Conservation (phyloP, 306 rosid genomes). For the Psophocarpus tetragonolobus region DNA sequence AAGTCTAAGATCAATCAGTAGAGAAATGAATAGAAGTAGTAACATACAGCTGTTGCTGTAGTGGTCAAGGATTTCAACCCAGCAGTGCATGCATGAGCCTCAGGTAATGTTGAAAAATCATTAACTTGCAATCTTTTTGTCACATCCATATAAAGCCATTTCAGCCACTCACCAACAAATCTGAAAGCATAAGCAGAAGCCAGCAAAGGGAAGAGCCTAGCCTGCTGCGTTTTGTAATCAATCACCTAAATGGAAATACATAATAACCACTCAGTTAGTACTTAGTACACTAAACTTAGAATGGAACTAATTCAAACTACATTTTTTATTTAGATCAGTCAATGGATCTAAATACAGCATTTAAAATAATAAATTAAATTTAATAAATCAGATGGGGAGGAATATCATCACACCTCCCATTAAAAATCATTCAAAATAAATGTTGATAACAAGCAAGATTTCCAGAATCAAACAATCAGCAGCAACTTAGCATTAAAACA, state of each 20-base stretch:
- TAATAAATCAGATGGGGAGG: neutral
- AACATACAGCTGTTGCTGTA: slow-evolving; percentile 84
- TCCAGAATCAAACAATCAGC: neutral
- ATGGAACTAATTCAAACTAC: neutral
- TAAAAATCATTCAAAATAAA: neutral
- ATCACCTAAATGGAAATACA: slow-evolving; percentile 64
- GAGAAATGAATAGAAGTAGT: neutral
- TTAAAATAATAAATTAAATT: neutral
- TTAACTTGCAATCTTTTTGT: slow-evolving; percentile 73
- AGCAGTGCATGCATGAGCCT: slow-evolving; percentile 99
- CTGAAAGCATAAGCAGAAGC: slow-evolving; percentile 99
- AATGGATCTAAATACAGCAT: neutral
- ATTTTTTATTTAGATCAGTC: neutral
- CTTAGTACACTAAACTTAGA: slow-evolving; percentile 13
- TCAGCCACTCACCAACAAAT: slow-evolving; percentile 92
- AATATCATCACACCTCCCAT: neutral
- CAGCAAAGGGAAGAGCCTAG: slow-evolving; percentile 93
- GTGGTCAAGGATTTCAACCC: slow-evolving; percentile 97
- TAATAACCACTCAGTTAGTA: slow-evolving; percentile 31
- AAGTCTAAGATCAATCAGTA: neutral
- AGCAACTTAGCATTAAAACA: neutral
- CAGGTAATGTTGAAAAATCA: slow-evolving; percentile 88
- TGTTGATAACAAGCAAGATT: neutral
- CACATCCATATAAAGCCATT: slow-evolving; percentile 89
- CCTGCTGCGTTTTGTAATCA: slow-evolving; percentile 95